These are phyloP conservation scores for Fragaria nilgerrensis DNA, from an alignment of 306 rosid genomes.

Conservation along the genomic window DNA sequence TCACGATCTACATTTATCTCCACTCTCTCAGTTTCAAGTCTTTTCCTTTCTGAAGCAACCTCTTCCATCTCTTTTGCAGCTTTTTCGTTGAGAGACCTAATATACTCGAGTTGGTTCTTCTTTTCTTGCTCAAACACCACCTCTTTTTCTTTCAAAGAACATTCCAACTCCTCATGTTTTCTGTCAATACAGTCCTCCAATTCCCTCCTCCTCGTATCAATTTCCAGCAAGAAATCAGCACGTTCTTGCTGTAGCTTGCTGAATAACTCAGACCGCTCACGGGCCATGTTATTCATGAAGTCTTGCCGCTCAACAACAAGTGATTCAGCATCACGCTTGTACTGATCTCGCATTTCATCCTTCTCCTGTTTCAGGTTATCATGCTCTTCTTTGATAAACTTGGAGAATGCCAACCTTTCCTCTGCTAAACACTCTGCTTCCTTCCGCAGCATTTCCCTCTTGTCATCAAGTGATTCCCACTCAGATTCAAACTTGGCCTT, in stretches of 20 bases:
- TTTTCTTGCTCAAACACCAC: slow-evolving; percentile 74
- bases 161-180: slow-evolving; percentile 88
- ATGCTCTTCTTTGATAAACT: slow-evolving; percentile 68
- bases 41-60: slow-evolving; percentile 71
- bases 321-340: slow-evolving; percentile 53
- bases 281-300: slow-evolving; percentile 80
- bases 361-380: slow-evolving; percentile 66
- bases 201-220: slow-evolving; percentile 72
- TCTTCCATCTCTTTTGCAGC: slow-evolving; percentile 68
- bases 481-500: slow-evolving; percentile 91
- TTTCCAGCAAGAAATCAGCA: slow-evolving; percentile 69
- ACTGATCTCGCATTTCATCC: slow-evolving; percentile 63
- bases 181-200: slow-evolving; percentile 74
- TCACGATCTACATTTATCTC: slow-evolving; percentile 88
- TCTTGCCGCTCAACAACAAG: slow-evolving; percentile 78
- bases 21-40: slow-evolving; percentile 67
- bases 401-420: slow-evolving; percentile 66
- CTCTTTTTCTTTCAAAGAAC: slow-evolving; percentile 69
- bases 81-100: slow-evolving; percentile 67
- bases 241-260: slow-evolving; percentile 88
- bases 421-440: slow-evolving; percentile 65
- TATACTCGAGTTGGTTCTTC: slow-evolving; percentile 56
- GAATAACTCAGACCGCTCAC: slow-evolving; percentile 83
- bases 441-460: slow-evolving; percentile 64
- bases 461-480: slow-evolving; percentile 95